phyloP scores from a whole-genome alignment of 192 early-diverging fungal genomes.

The Powellomyces hirtus region DNA sequence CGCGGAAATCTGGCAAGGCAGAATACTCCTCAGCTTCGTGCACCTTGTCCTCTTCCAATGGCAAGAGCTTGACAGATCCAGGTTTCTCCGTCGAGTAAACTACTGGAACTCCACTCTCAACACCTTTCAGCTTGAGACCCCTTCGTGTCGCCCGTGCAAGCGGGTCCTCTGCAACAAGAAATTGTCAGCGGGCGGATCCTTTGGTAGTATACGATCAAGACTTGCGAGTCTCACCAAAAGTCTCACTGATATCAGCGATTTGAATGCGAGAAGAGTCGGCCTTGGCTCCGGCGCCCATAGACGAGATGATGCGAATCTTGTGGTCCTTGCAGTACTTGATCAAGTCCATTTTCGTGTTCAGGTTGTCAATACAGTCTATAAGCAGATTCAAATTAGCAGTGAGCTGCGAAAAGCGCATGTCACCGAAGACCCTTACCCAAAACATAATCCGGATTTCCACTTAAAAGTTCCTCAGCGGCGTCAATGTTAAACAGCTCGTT shows the following conservation, averaged over 20 bases:
- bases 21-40: slow-evolving; percentile 86
- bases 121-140: slow-evolving; percentile 65
- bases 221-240: slow-evolving; percentile 57
- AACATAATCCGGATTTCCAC: slow-evolving; percentile 58
- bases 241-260: slow-evolving; percentile 93
- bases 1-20: slow-evolving; percentile 89
- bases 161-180: slow-evolving; percentile 94
- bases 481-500: slow-evolving; percentile 74
- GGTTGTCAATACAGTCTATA: slow-evolving; percentile 91
- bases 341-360: slow-evolving; percentile 89
- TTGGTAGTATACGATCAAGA: not conserved
- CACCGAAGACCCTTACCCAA: slow-evolving; percentile 16
- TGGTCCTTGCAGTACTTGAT: slow-evolving; percentile 81
- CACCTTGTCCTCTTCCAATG: slow-evolving; percentile 79
- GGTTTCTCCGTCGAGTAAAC: slow-evolving; percentile 97
- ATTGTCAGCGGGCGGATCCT: not conserved
- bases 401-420: not conserved
- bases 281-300: slow-evolving; percentile 98
- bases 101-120: slow-evolving; percentile 81
- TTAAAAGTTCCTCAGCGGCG: slow-evolving; percentile 66
- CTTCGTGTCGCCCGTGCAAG: slow-evolving; percentile 83
- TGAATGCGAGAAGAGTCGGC: slow-evolving; percentile 94
- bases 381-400: not conserved
- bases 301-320: slow-evolving; percentile 77
- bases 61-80: slow-evolving; percentile 82